phyloP scores from a whole-genome alignment of 257 asterid genomes.

The Leonotis leonurus region DNA sequence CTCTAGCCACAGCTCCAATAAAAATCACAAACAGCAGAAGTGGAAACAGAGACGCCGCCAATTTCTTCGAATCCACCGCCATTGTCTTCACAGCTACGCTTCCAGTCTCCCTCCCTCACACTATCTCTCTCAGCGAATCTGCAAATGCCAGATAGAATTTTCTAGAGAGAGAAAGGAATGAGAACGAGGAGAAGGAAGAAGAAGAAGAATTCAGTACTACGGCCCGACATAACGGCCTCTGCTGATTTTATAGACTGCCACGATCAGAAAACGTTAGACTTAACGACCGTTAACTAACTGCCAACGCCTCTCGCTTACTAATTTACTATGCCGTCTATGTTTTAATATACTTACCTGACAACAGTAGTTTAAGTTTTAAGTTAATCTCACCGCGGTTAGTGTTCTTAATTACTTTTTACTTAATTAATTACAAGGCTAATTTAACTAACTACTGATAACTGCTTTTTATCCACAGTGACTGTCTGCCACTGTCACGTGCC shows the following conservation, averaged over 20 bases:
- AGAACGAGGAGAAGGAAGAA: constrained; percentile 2
- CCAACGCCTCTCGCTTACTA: constrained; percentile 19
- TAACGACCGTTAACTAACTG: constrained; percentile 54
- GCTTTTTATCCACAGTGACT: constrained; percentile 31
- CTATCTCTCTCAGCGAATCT: not conserved
- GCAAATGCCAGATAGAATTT: not conserved
- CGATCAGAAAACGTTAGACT: constrained; percentile 29
- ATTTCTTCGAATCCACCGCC: constrained; percentile 31
- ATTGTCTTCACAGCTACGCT: constrained; percentile 20
- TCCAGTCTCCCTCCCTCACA: constrained; percentile 8
- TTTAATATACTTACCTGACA: constrained; percentile 11
- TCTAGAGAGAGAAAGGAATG: not conserved
- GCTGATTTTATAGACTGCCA: constrained; percentile 45
- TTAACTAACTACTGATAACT: constrained; percentile 40
- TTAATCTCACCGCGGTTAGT: constrained; percentile 24
- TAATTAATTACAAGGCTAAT: constrained; percentile 17
- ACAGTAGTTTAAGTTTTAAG: not conserved
- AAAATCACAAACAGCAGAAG: constrained; percentile 33
- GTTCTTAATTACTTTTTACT: not conserved
- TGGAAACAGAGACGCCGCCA: constrained; percentile 28
- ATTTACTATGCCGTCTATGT: too few species aligned
- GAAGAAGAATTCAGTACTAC: constrained; percentile 30
- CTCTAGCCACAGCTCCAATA: constrained; percentile 29
- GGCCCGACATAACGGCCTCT: constrained; percentile 63
- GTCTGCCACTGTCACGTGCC: constrained; percentile 50